Evolutionary conservation across 345 rosid species (phyloP).

Genomic region (Citrus medica): DNA sequence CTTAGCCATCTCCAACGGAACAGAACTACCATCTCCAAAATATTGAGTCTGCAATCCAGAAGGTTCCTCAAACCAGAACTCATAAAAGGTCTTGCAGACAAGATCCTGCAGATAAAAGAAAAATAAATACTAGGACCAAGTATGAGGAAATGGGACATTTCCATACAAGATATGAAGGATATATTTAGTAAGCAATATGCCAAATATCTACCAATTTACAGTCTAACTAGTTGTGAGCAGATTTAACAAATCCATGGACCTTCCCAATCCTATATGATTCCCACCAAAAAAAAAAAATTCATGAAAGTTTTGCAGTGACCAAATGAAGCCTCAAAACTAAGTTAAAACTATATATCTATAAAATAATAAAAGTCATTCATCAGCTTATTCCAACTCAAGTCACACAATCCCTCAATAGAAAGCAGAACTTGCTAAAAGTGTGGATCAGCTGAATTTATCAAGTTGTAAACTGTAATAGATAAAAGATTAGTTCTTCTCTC

Average conservation of each 20-base stretch:
- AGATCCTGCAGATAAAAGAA: slow-evolving; percentile 60
- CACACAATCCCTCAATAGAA: background rate
- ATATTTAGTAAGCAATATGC: background rate
- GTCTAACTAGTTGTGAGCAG: background rate
- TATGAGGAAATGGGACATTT: background rate
- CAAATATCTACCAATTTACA: background rate
- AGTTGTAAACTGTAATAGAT: background rate
- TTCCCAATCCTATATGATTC: background rate
- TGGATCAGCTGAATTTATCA: background rate
- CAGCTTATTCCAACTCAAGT: background rate
- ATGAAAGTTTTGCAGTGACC: background rate
- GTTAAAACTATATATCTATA: background rate
- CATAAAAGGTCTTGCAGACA: slow-evolving; percentile 98
- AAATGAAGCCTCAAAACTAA: background rate
- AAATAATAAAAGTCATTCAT: background rate
- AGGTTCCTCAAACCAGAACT: slow-evolving; percentile 98
- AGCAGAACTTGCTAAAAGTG: background rate
- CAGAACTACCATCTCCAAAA: slow-evolving; percentile 82
- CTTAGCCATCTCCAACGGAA: slow-evolving; percentile 83
- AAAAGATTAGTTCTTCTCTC: background rate
- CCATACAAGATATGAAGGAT: background rate
- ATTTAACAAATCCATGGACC: background rate
- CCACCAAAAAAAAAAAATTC: background rate
- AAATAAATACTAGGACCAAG: background rate
- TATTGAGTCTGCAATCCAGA: slow-evolving; percentile 60